Evolutionary conservation across 177 flowering plant genomes (phyloP).

Genomic region (Vitis hybrid): DNA sequence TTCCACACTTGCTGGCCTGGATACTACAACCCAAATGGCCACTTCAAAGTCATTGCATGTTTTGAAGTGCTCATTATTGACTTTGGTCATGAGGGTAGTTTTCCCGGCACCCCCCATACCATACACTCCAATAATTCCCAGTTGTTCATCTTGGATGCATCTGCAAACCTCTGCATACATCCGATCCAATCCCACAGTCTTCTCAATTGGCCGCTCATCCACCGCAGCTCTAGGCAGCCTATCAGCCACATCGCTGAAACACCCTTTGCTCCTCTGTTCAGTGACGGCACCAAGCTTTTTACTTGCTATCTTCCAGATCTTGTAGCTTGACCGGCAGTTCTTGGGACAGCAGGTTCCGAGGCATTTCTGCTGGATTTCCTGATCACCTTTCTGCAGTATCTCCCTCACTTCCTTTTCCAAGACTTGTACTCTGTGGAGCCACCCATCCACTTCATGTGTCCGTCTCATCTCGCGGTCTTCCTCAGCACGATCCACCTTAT

Average conservation of each 20-base stretch:
- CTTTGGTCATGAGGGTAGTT: too few relatives aligned
- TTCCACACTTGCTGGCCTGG: too few relatives aligned
- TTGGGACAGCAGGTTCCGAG: background rate
- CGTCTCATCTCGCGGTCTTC: background rate
- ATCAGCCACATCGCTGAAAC: background rate
- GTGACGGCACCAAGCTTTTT: background rate
- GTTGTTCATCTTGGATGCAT: background rate
- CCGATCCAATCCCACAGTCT: background rate
- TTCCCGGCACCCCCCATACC: too few relatives aligned
- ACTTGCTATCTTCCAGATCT: background rate
- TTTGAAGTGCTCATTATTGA: too few relatives aligned
- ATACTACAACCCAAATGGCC: too few relatives aligned
- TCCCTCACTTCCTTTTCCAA: background rate
- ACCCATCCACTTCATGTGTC: background rate
- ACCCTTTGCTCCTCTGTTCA: background rate
- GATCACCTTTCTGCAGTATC: background rate
- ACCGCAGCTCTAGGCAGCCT: background rate
- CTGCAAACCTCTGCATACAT: background rate
- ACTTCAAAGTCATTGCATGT: too few relatives aligned
- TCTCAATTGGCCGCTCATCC: background rate
- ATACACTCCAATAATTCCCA: background rate
- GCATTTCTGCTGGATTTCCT: background rate
- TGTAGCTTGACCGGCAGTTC: background rate
- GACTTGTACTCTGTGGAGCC: background rate
- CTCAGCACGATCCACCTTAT: background rate